Evolutionary conservation across 2,329 filamentous ascomycete species (phyloP), one percentile per base, ranked within the genome.

Genomic region (Fusarium austroafricanum): DNA sequence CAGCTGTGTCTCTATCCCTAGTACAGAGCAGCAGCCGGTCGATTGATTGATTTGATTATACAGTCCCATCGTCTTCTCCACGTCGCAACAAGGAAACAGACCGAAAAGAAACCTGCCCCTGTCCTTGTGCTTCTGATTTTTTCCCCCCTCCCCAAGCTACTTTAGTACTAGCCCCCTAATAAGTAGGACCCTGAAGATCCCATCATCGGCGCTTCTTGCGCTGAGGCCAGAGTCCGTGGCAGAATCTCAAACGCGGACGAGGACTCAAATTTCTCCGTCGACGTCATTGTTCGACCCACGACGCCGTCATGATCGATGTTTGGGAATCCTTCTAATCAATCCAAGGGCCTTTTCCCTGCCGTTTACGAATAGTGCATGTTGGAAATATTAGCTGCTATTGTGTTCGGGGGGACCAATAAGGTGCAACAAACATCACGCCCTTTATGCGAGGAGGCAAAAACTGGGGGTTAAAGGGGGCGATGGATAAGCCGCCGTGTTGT

Each of bases 171-270:
- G 58, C 47, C 37, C 67, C 52, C 49, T 47, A 45, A 69, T 57
- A 55, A 71, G 70, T 31, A 72, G 70, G 70, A 72, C 70, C 70
- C 70, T 72, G 70, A 73, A 72, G 70, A 72, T 72, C 54, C 39
- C 63, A 65, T 70, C 66, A 39, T 44, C 62, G 59, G 68, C 52
- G 59, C 61, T 64, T 64, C 40, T 37, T 42, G 51, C 46, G 55
- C 31, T 55, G 42, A 61, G 55, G 37, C 47, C 42, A 64, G 40
- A 38, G 49, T 29, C 54, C 55, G 50, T 58, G 68, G 57, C 55
- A 37, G 31, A 52, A 51, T 56, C 64, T 68, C 65, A 68, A 68
- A 68, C 65, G 47, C 59, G 42, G 42, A 53, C 42, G 31, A 35
- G 31, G 44, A 68, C 53, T 29, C 65, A 39, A 63, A 61, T 68